Evolutionary conservation across 176 grass and related monocot species (phyloP).

Genomic region (Pontederia paniculata): DNA sequence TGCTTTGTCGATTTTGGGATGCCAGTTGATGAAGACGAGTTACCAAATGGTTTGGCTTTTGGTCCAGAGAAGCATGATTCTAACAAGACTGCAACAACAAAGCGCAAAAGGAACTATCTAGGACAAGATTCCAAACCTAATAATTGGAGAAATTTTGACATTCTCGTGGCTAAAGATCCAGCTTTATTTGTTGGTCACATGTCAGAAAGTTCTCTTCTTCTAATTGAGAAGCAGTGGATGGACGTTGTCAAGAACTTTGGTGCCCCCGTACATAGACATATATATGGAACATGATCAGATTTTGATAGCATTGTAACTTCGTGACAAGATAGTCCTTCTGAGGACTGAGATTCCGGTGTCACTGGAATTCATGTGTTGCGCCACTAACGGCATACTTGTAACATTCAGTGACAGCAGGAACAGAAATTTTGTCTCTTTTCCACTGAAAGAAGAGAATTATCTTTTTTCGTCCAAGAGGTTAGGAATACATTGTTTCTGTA

Average conservation of each 20-base stretch:
- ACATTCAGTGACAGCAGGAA: too few species aligned
- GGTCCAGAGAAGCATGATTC: conserved; percentile 26
- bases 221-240: conserved; percentile 84
- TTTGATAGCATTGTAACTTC: not conserved
- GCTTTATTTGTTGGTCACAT: conserved; percentile 67
- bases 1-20: conserved; percentile 86
- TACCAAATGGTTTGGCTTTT: conserved; percentile 13
- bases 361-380: too few species aligned
- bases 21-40: conserved; percentile 42
- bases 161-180: conserved; percentile 56
- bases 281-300: conserved; percentile 56
- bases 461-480: too few species aligned
- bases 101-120: conserved; percentile 37
- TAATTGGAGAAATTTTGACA: conserved; percentile 48
- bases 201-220: conserved; percentile 54
- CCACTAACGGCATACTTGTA: too few species aligned
- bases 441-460: too few species aligned
- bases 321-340: too few species aligned
- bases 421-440: too few species aligned
- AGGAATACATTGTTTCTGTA: too few species aligned
- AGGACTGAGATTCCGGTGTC: too few species aligned
- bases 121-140: conserved; percentile 33
- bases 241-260: conserved; percentile 61
- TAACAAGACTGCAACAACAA: conserved; percentile 25
- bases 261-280: conserved; percentile 59